Conservation (phyloP, 768 basidiomycete species). For the Russula virescens region DNA sequence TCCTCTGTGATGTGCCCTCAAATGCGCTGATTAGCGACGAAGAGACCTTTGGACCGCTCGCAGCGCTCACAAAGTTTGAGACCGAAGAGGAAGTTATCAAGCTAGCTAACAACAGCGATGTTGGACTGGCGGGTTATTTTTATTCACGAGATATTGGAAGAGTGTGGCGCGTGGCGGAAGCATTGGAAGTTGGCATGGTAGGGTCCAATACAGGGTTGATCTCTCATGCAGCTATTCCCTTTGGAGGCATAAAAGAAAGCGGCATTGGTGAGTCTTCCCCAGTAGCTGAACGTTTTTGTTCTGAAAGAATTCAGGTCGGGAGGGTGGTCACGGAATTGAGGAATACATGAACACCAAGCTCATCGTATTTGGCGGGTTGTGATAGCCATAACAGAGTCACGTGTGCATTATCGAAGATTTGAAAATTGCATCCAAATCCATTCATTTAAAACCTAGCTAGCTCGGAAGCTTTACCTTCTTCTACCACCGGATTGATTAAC, state of each 20-base stretch:
- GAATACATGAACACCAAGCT: slow-evolving; percentile 83
- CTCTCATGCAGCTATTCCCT: slow-evolving; percentile 75
- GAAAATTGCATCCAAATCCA: background rate
- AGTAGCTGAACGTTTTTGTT: slow-evolving; percentile 16
- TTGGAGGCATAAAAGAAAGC: slow-evolving; percentile 90
- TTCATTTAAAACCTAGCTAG: slow-evolving; percentile 38
- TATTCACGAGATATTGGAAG: slow-evolving; percentile 82
- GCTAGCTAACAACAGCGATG: slow-evolving; percentile 75
- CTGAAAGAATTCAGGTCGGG: slow-evolving; percentile 46
- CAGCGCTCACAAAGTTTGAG: slow-evolving; percentile 82
- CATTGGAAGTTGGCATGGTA: slow-evolving; percentile 90
- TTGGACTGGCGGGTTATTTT: slow-evolving; percentile 94
- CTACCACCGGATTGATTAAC: slow-evolving; percentile 69
- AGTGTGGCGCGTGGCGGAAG: slow-evolving; percentile 93
- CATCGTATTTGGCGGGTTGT: slow-evolving; percentile 74
- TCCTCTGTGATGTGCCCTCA: slow-evolving; percentile 76
- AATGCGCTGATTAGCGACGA: slow-evolving; percentile 64
- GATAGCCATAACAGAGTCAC: background rate
- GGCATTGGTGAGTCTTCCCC: slow-evolving; percentile 46
- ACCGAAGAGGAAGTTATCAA: slow-evolving; percentile 90
- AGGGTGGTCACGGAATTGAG: slow-evolving; percentile 85
- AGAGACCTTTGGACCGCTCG: slow-evolving; percentile 95
- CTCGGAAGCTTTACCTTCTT: slow-evolving; percentile 42
- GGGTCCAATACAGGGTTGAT: slow-evolving; percentile 78
- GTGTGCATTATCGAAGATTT: background rate